Conservation (phyloP, 2,329 filamentous ascomycete species). For the Fusarium duplospermum region DNA sequence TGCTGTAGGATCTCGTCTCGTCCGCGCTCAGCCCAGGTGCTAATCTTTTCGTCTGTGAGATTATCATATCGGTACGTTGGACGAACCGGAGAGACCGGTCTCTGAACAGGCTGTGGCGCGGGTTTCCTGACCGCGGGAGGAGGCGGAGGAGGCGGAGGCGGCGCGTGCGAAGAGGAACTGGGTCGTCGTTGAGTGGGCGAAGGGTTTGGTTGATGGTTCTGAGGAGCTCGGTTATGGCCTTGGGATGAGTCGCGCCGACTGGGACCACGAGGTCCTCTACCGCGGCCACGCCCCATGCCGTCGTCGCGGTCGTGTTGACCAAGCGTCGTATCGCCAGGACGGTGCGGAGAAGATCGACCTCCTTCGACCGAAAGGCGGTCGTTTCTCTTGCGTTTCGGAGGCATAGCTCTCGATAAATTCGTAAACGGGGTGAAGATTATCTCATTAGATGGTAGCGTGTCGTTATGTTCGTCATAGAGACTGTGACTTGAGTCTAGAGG, state of each 20-base stretch:
- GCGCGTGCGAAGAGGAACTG: conserved; percentile 35
- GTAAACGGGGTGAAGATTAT: conserved; percentile 39
- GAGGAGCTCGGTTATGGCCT: conserved; percentile 44
- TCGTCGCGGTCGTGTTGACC: conserved; percentile 70
- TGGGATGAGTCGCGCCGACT: conserved; percentile 66
- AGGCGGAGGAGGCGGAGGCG: conserved; percentile 38
- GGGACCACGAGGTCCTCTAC: conserved; percentile 59
- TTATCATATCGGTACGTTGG: conserved; percentile 78
- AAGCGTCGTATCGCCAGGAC: conserved; percentile 66
- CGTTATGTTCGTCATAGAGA: conserved; percentile 5
- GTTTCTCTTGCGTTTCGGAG: conserved; percentile 70
- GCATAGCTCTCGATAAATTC: conserved; percentile 56
- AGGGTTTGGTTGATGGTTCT: conserved; percentile 41
- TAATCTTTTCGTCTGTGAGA: conserved; percentile 76
- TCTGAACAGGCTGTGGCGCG: conserved; percentile 36
- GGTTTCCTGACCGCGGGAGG: conserved; percentile 37
- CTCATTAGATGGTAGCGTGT: conserved; percentile 47
- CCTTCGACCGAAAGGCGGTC: conserved; percentile 62
- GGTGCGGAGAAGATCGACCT: conserved; percentile 70
- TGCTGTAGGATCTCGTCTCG: conserved; percentile 74
- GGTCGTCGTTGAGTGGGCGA: conserved; percentile 40
- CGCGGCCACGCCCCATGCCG: conserved; percentile 58
- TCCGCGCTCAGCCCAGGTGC: conserved; percentile 75
- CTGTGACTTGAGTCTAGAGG: conserved; percentile 17
- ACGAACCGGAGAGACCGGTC: conserved; percentile 49